These are phyloP conservation scores for Royoungia palumana DNA, from an alignment of 768 basidiomycete species.

Conservation along the genomic window DNA sequence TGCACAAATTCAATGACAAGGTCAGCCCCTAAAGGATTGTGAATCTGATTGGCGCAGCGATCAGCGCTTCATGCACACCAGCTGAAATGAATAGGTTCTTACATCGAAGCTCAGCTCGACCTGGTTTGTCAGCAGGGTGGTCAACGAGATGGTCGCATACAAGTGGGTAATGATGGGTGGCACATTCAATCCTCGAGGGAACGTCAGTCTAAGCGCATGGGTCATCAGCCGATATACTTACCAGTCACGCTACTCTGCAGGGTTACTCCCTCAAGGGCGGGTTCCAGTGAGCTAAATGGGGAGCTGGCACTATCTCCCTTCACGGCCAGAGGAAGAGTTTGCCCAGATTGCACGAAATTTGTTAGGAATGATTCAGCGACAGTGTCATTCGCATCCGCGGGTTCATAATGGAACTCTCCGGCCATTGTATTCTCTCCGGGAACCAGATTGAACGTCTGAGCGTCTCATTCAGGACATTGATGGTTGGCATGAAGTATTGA, in stretches of 20 bases:
- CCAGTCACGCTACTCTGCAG: conserved; percentile 50
- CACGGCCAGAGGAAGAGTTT: conserved; percentile 49
- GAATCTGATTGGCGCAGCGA: conserved; percentile 31
- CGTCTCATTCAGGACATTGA: not conserved
- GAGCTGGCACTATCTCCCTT: conserved; percentile 58
- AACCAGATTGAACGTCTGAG: conserved; percentile 51
- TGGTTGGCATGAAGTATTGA: not conserved
- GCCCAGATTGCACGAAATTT: conserved; percentile 53
- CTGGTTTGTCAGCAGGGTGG: conserved; percentile 46
- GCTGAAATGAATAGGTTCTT: conserved; percentile 15
- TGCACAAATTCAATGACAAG: conserved; percentile 58
- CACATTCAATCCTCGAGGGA: conserved; percentile 40
- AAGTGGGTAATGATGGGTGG: conserved; percentile 57
- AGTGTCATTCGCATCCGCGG: conserved; percentile 63
- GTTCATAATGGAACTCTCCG: conserved; percentile 67
- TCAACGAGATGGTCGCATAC: conserved; percentile 50
- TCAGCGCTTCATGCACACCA: not conserved
- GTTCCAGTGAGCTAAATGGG: conserved; percentile 57
- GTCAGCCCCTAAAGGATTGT: conserved; percentile 57
- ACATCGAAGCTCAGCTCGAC: conserved; percentile 59
- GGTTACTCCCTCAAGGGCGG: conserved; percentile 51
- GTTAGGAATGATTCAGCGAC: conserved; percentile 58
- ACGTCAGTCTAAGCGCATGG: not conserved
- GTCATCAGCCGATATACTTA: conserved; percentile 12
- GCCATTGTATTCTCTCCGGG: conserved; percentile 53